Conservation (phyloP, 78 protist genomes). For the Creolimax fragrantissima region DNA sequence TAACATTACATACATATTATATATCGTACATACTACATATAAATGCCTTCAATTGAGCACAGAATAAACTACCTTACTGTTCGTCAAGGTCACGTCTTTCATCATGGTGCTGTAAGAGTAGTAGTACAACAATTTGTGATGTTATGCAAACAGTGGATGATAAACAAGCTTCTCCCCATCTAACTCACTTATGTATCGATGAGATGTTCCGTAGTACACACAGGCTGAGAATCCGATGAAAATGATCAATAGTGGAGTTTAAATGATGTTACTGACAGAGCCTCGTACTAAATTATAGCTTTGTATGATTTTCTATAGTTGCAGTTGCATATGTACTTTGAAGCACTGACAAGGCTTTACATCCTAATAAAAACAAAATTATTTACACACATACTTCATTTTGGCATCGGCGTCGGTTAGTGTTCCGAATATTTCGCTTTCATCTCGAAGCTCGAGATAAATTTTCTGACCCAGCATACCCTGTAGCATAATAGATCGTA, state of each 20-base stretch:
- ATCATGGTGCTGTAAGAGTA: not conserved
- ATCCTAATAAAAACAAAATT: not conserved
- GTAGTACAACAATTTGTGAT: not conserved
- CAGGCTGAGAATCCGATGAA: not conserved
- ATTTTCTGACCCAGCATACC: not conserved
- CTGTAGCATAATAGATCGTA: not conserved
- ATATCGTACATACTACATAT: not conserved
- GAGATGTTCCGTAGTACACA: not conserved
- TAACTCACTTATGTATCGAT: not conserved
- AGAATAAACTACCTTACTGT: not conserved
- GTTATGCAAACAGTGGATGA: not conserved
- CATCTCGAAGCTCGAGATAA: not conserved
- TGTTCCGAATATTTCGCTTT: not conserved
- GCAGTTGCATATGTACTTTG: not conserved
- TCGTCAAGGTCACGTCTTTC: not conserved
- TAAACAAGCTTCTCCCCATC: not conserved
- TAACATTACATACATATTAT: not conserved
- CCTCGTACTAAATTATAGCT: too few species aligned
- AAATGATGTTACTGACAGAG: not conserved
- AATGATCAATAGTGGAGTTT: not conserved
- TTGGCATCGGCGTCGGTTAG: not conserved
- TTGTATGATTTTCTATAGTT: too few species aligned
- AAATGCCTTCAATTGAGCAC: not conserved
- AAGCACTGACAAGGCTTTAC: not conserved
- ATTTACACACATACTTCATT: not conserved